Percentiles rank a stretch among this genome's conserved stretches.
phyloP scores from a whole-genome alignment of 73 alveolate genomes.

The Paramecium sexaurelia region DNA sequence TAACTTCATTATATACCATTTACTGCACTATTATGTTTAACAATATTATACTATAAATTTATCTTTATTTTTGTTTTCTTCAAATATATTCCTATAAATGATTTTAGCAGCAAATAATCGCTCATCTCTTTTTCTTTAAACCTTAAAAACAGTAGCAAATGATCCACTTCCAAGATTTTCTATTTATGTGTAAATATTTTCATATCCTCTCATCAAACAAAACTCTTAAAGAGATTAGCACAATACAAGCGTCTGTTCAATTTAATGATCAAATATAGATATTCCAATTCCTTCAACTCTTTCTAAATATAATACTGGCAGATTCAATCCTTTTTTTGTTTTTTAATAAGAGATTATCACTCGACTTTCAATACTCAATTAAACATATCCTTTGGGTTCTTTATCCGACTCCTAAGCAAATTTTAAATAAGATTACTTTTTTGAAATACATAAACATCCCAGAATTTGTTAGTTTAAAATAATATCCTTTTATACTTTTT shows the following conservation, averaged over 20 bases:
- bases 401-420: slow-evolving; percentile 20
- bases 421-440: background rate
- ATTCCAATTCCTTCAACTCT: slow-evolving; percentile 31
- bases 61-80: slow-evolving; percentile 18
- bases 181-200: background rate
- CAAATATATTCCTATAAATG: slow-evolving; percentile 1
- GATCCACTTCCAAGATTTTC: slow-evolving; percentile 26
- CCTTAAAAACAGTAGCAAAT: slow-evolving; percentile 28
- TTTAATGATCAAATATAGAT: slow-evolving; percentile 49
- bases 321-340: background rate
- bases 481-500: slow-evolving; percentile 47
- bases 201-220: slow-evolving; percentile 55
- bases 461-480: background rate
- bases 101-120: slow-evolving; percentile 14
- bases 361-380: background rate
- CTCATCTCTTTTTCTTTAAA: slow-evolving; percentile 23
- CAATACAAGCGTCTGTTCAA: slow-evolving; percentile 6
- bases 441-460: slow-evolving; percentile 28
- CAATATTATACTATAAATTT: slow-evolving; percentile 29
- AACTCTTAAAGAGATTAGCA: background rate
- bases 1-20: slow-evolving; percentile 77
- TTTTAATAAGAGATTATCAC: slow-evolving; percentile 6
- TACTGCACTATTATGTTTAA: slow-evolving; percentile 7
- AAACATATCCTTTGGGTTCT: slow-evolving; percentile 7
- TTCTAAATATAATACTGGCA: slow-evolving; percentile 41